Base-by-base conservation (phyloP, 148 eudicot genomes). In the Gaultheria prostrata region DNA sequence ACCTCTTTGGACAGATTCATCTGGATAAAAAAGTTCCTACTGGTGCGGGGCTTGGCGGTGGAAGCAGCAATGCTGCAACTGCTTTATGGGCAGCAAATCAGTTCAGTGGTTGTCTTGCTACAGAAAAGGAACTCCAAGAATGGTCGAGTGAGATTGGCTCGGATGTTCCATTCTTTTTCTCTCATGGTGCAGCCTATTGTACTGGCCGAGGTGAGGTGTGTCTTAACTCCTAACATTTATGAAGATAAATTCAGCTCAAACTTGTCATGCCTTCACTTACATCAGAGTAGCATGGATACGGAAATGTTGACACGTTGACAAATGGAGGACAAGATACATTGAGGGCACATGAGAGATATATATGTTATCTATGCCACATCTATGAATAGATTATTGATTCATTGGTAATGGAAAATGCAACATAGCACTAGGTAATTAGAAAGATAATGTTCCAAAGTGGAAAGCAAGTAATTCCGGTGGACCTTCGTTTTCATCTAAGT, bases 71-170 rank as follows among this genome's bases (percentile, higher is more conserved):
- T 83, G 99, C 99, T 80, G 99, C 99, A 65, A 97, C 99, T 80
- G 91, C 99, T 81, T 85, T 97, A 77, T 97, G 99, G 99, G 99
- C 99, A 28, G 98, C 95, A 83, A 97, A 97, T 88, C 98, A 93
- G 71, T 97, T 97, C 80, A 89, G 90, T 87, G 98, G 95, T 67
- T 88, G 95, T 80, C 83, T 93, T 89, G 99, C 95, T 26, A 87
- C 95, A 18, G 98, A 93, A 85, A 91, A 93, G 84, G 93, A 97
- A 49, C 97, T 97, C 78, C 99, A 94, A 88, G 92, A 91, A 82
- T 94, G 99, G 99, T 97, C 99, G 0, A 78, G 98, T 82, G 99
- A 94, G 89, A 97, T 97, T 77, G 99, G 99, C 61, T 97, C 98
- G n/a, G 99, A 94, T 89, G 88, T 97, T 56, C 95, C 99, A 6